Conservation (phyloP, 2,329 filamentous ascomycete species). For the Microcyclosporella mali region DNA sequence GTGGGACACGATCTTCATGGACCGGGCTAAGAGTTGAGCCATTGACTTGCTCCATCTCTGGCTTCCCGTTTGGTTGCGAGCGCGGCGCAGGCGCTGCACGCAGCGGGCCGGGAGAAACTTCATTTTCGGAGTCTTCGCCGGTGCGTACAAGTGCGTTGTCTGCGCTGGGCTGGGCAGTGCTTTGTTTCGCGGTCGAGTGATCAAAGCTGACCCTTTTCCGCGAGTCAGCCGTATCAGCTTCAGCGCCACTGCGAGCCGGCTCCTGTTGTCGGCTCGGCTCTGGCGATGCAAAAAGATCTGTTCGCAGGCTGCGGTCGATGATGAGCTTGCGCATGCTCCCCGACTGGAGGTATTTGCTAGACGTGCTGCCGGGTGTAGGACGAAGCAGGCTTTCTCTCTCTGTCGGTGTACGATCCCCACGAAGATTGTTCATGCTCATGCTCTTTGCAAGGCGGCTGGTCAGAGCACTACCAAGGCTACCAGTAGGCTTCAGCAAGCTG, state of each 20-base stretch:
- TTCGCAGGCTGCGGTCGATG: constrained; percentile 81
- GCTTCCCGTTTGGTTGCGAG: constrained; percentile 35
- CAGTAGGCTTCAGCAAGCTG: constrained; percentile 54
- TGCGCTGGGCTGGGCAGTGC: constrained; percentile 29
- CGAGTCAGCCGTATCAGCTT: constrained; percentile 33
- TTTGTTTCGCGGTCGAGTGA: constrained; percentile 43
- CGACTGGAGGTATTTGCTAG: constrained; percentile 60
- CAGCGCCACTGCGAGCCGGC: constrained; percentile 8
- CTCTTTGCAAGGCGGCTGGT: constrained; percentile 64
- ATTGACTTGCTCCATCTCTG: constrained; percentile 66
- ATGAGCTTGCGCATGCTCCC: constrained; percentile 81
- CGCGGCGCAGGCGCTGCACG: constrained; percentile 34
- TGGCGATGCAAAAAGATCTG: constrained; percentile 50
- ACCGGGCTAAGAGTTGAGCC: constrained; percentile 58
- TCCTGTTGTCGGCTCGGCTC: constrained; percentile 16
- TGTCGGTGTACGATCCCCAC: constrained; percentile 64
- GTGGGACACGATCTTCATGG: constrained; percentile 57
- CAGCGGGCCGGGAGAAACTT: constrained; percentile 50
- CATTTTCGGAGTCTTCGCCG: constrained; percentile 38
- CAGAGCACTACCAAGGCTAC: constrained; percentile 59
- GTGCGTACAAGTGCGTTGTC: constrained; percentile 49
- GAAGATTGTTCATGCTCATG: constrained; percentile 78
- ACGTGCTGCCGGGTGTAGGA: constrained; percentile 54
- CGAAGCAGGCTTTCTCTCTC: constrained; percentile 79
- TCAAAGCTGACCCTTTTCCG: constrained; percentile 93